phyloP scores from a whole-genome alignment of 2,329 filamentous ascomycete species.

The Ceratocystis cubensis region DNA sequence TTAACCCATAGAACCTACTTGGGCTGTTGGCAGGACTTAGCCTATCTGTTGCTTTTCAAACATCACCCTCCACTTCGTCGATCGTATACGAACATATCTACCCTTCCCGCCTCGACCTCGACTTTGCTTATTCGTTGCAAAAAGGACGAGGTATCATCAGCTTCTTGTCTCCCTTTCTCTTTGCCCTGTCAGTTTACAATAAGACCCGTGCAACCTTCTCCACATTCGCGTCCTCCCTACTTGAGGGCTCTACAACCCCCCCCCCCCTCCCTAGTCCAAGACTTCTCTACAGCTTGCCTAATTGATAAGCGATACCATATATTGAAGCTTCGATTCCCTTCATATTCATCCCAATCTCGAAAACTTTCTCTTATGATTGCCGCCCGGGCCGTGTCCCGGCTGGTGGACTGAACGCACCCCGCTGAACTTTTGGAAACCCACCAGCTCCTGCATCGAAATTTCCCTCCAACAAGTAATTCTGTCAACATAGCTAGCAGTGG shows the following conservation, averaged over 20 bases:
- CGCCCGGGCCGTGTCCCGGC: slow-evolving; percentile 21
- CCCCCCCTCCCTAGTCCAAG: neutral
- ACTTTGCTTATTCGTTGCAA: neutral
- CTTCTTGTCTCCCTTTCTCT: neutral
- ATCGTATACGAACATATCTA: neutral
- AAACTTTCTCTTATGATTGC: slow-evolving; percentile 21
- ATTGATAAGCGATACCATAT: neutral
- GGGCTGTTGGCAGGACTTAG: neutral
- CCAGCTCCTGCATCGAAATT: neutral
- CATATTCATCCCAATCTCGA: neutral
- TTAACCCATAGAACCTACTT: neutral
- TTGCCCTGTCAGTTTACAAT: neutral
- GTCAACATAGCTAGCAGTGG: neutral
- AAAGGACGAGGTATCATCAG: neutral
- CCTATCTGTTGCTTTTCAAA: neutral
- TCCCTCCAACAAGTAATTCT: neutral
- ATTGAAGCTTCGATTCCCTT: neutral
- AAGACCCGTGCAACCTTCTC: slow-evolving; percentile 2
- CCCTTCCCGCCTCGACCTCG: neutral
- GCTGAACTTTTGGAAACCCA: slow-evolving; percentile 11
- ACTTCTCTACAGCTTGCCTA: neutral
- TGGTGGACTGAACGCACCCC: slow-evolving; percentile 21
- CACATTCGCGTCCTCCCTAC: slow-evolving; percentile 5
- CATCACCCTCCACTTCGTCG: neutral
- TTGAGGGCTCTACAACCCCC: slow-evolving; percentile 1